Conservation (phyloP, 2,329 filamentous ascomycete genomes). For the Claviceps sp. region DNA sequence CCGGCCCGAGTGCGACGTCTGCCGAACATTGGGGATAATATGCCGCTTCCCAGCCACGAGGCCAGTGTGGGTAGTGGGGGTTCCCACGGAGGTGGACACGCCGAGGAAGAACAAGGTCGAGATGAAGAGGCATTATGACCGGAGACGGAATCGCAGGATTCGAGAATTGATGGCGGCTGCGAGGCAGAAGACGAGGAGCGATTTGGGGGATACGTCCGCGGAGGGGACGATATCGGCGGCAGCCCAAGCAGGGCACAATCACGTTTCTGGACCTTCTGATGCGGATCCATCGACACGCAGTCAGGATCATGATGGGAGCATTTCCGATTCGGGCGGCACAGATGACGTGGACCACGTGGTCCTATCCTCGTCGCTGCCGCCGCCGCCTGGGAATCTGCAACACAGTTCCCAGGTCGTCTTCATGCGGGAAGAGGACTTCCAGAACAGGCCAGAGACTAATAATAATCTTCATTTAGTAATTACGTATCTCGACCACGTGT, state of each 20-base stretch:
- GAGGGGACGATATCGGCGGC: conserved; percentile 5
- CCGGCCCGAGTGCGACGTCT: conserved; percentile 37
- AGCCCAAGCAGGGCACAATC: not conserved
- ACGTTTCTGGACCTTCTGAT: conserved; percentile 14
- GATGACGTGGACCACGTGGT: too few species aligned
- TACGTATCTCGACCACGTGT: conserved; percentile 48
- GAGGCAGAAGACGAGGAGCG: conserved; percentile 14
- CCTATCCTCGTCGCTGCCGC: too few species aligned
- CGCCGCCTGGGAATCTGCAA: conserved; percentile 15
- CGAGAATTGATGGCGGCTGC: conserved; percentile 26
- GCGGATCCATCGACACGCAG: conserved; percentile 13
- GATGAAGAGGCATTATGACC: conserved; percentile 39
- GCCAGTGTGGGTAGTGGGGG: conserved; percentile 46
- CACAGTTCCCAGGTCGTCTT: conserved; percentile 15
- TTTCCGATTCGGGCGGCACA: conserved; percentile 9
- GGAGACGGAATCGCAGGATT: conserved; percentile 36
- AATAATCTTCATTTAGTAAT: conserved; percentile 34
- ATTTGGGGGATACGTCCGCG: conserved; percentile 3
- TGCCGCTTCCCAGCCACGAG: conserved; percentile 40
- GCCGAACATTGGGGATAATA: conserved; percentile 38
- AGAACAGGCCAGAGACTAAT: conserved; percentile 15
- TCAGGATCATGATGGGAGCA: conserved; percentile 8
- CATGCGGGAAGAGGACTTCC: conserved; percentile 10
- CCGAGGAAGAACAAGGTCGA: conserved; percentile 41
- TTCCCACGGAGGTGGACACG: conserved; percentile 33